phyloP scores from a whole-genome alignment of 768 basidiomycete species.

The Suillus hirtellus region DNA sequence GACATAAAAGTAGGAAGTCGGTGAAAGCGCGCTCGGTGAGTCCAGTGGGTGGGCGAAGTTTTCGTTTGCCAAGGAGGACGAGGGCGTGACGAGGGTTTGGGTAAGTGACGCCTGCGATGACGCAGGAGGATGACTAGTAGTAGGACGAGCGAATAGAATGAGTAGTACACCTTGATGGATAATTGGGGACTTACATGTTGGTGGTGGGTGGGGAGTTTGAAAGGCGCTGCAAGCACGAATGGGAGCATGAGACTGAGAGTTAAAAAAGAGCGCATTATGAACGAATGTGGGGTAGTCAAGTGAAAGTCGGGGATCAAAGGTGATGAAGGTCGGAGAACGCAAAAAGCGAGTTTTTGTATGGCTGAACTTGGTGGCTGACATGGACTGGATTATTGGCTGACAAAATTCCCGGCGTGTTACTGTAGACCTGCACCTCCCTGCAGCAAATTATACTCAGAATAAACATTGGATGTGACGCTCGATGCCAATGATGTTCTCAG shows the following conservation, averaged over 20 bases:
- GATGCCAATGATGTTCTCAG: no score
- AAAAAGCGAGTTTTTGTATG: slow-evolving; percentile 3
- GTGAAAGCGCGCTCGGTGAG: slow-evolving; percentile 22
- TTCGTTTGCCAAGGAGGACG: slow-evolving; percentile 23
- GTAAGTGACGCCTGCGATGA: slow-evolving; percentile 31
- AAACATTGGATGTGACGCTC: no score
- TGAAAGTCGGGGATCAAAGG: not conserved
- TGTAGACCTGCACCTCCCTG: no score
- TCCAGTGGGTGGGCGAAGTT: slow-evolving; percentile 23
- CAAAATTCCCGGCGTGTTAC: not conserved
- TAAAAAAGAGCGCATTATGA: slow-evolving; percentile 23
- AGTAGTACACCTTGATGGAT: no score
- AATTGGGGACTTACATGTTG: not conserved
- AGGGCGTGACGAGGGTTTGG: slow-evolving; percentile 24
- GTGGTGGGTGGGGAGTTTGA: slow-evolving; percentile 10
- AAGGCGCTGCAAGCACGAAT: slow-evolving; percentile 17
- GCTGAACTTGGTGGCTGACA: slow-evolving; percentile 5
- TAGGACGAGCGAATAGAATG: not conserved
- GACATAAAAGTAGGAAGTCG: slow-evolving; percentile 32
- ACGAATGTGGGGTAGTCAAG: slow-evolving; percentile 13
- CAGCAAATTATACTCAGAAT: no score
- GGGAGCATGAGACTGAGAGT: slow-evolving; percentile 23
- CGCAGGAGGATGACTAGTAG: slow-evolving; percentile 18
- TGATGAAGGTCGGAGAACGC: not conserved
- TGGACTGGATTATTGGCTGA: not conserved